These are phyloP conservation scores for Candida boleticola DNA, from an alignment of 805 yeast genomes.

Conservation along the genomic window DNA sequence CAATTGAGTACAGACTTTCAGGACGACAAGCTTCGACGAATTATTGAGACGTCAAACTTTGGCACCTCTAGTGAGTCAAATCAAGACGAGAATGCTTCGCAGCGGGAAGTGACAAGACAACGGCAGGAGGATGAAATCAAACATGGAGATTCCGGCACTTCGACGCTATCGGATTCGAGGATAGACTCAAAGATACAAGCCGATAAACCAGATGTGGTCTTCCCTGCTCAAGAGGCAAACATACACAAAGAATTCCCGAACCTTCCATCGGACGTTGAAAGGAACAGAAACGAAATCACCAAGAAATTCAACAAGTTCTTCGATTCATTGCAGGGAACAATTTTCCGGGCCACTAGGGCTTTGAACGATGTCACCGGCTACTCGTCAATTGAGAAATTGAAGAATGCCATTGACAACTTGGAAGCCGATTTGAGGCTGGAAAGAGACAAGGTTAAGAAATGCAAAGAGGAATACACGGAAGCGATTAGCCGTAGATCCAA, in stretches of 20 bases:
- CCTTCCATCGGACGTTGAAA: conserved; percentile 47
- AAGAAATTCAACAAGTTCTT: conserved; percentile 48
- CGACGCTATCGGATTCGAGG: background rate
- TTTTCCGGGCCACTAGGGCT: conserved; percentile 60
- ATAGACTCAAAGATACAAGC: no score
- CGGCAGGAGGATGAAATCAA: background rate
- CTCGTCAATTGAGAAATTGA: conserved; percentile 69
- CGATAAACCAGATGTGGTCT: background rate
- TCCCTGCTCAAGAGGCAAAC: background rate
- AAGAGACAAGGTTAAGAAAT: conserved; percentile 45
- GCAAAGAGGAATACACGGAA: conserved; percentile 52
- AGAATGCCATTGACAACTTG: conserved; percentile 52
- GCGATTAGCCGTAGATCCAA: conserved; percentile 63
- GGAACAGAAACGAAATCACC: conserved; percentile 31
- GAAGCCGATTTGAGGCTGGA: conserved; percentile 53
- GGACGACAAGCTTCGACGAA: conserved; percentile 29
- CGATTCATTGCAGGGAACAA: conserved; percentile 55
- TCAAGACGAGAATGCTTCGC: background rate
- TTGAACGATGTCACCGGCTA: conserved; percentile 93
- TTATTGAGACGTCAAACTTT: conserved; percentile 36
- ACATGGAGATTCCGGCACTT: background rate
- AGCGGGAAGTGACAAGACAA: background rate
- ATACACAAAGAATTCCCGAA: conserved; percentile 24
- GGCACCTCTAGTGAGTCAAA: conserved; percentile 13
- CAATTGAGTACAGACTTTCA: conserved; percentile 6